phyloP scores from a whole-genome alignment of 495 filamentous ascomycete species.

The Xylaria scruposa region DNA sequence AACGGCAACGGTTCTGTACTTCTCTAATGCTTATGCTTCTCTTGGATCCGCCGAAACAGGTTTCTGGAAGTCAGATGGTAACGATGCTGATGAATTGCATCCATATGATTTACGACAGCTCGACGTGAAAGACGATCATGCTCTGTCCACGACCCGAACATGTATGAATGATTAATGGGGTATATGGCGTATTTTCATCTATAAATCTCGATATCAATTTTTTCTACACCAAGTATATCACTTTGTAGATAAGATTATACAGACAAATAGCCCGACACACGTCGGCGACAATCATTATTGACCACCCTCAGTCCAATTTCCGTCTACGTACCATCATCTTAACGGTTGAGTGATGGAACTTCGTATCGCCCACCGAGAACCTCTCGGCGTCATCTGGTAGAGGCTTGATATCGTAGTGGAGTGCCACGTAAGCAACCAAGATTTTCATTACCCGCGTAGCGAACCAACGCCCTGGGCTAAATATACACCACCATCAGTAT shows the following conservation, averaged over 20 bases:
- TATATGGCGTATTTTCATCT: background rate
- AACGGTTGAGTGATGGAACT: slow-evolving; percentile 13
- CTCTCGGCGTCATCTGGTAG: slow-evolving; percentile 3
- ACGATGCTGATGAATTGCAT: slow-evolving; percentile 9
- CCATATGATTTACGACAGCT: slow-evolving; percentile 1
- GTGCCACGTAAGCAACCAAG: slow-evolving; percentile 32
- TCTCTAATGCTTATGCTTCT: slow-evolving; percentile 11
- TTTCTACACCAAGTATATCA: background rate
- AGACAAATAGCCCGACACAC: too few species aligned
- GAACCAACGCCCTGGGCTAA: slow-evolving; percentile 35
- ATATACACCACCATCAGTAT: background rate
- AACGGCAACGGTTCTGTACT: slow-evolving; percentile 11
- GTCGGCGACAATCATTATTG: background rate
- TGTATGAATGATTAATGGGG: background rate
- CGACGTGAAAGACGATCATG: background rate
- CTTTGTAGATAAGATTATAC: background rate
- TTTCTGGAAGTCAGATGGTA: slow-evolving; percentile 2
- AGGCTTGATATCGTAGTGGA: slow-evolving; percentile 32
- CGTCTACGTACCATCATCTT: slow-evolving; percentile 13
- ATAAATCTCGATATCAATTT: background rate
- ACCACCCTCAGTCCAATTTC: background rate
- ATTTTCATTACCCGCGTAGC: slow-evolving; percentile 33
- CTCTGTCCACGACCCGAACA: background rate
- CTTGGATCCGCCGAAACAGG: slow-evolving; percentile 5
- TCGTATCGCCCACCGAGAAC: slow-evolving; percentile 3